Base-by-base conservation (phyloP, 2,329 filamentous ascomycete genomes). In the Penicillium sp. region DNA sequence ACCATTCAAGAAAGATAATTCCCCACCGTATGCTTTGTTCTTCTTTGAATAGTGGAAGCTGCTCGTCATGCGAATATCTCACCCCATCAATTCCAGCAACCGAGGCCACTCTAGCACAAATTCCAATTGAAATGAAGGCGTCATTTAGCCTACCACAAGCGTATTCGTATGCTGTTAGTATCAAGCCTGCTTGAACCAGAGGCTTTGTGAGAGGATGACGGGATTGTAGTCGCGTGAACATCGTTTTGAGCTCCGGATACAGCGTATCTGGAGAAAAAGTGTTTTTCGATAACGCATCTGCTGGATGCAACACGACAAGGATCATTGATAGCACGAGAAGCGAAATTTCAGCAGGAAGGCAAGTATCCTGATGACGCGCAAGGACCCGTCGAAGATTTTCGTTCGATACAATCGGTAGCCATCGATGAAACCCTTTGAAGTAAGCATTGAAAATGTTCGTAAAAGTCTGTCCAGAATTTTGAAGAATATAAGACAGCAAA, bases 1-100 rank as follows among this genome's bases (percentile, higher is more conserved):
- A 52, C 50, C 43, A 29, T 40, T 52, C 50, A 6, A 52, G 24
- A 31, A 47, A 40, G 19, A 52, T 47, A 5, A 52, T 40, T 40
- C 23, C 42, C 50, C 50, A 47, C 13, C 45, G 45, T 9, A 52
- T 47, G 37, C 47, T 52, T 40, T 26, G 42, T 24, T 9, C 18
- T 9, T 52, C 50, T 34, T n/a, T 34, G n/a, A 16, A 9, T 6
- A 14, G n/a, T 7, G 33, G 33, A 6, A 34, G 3, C 3, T 16
- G 14, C n/a, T 34, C 13, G n/a, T n/a, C 6, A 28, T 34, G 33
- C 5, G n/a, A 34, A 9, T 34, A 34, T 34, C 7, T 18, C 13
- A 34, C n/a, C n/a, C n/a, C n/a, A 8, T 9, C n/a, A 34, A 34
- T 34, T n/a, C 33, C 33, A 8, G n/a, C 13, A 13, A 34, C 13